A percentile compares a stretch with the other conserved stretches of the same genome.
Evolutionary conservation across 106 monocot species (phyloP).

Genomic region (Allium cepa): DNA sequence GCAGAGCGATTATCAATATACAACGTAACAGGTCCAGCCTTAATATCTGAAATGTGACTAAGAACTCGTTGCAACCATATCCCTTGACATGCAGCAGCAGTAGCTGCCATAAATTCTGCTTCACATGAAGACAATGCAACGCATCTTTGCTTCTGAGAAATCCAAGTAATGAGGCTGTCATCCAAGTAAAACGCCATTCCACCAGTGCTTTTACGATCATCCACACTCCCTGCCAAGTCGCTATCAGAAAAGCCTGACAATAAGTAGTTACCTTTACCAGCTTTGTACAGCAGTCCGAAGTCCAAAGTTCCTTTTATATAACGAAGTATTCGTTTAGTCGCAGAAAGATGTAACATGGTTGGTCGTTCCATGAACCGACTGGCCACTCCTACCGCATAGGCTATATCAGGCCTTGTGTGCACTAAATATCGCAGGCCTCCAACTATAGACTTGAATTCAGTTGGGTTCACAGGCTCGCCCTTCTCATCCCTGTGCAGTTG

Average conservation of each 20-base stretch:
- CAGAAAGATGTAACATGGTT: not conserved
- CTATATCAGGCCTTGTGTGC: conserved; percentile 1
- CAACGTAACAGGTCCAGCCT: not conserved
- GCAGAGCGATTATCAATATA: not conserved
- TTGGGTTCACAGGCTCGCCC: not conserved
- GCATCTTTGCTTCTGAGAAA: conserved; percentile 1
- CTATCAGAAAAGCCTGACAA: not conserved
- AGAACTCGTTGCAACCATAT: not conserved
- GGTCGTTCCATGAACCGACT: conserved; percentile 9
- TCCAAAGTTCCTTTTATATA: conserved; percentile 6
- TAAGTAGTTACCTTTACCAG: not conserved
- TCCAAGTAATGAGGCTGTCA: not conserved
- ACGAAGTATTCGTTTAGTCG: not conserved
- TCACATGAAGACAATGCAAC: not conserved
- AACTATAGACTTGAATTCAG: not conserved
- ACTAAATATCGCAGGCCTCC: conserved; percentile 9
- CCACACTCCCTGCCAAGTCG: conserved; percentile 5
- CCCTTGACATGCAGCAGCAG: not conserved
- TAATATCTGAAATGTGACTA: not conserved
- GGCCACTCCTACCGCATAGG: conserved; percentile 4
- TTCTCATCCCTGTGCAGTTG: not conserved
- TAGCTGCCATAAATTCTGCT: not conserved
- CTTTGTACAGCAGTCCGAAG: not conserved
- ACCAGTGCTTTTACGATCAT: not conserved
- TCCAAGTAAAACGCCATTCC: conserved; percentile 1